These are phyloP conservation scores for Talaromyces sp. DNA, from an alignment of 2,329 filamentous ascomycete species.

Conservation along the genomic window DNA sequence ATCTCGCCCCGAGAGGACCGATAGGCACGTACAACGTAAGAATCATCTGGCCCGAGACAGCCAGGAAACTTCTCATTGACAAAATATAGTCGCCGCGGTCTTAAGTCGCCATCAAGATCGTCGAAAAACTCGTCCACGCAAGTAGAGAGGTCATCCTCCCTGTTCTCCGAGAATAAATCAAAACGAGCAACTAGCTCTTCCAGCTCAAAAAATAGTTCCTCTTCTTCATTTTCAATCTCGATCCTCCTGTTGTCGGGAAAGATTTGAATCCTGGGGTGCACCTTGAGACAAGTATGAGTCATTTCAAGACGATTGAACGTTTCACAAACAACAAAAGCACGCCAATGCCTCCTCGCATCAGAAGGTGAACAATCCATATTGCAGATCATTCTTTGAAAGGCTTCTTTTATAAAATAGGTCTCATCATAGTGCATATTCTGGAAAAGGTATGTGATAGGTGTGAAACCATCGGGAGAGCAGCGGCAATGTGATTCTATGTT, in stretches of 20 bases:
- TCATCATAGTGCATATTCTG: neutral
- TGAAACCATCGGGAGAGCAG: neutral
- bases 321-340: slow-evolving; percentile 1
- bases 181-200: slow-evolving; percentile 2
- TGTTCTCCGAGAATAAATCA: neutral
- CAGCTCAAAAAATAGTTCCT: neutral
- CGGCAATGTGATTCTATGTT: neutral
- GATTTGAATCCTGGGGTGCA: neutral
- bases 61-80: no score
- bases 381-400: neutral
- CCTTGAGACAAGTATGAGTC: slow-evolving; percentile 1
- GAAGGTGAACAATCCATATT: neutral
- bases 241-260: slow-evolving; percentile 8
- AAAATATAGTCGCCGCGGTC: neutral
- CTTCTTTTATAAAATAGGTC: neutral
- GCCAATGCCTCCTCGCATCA: neutral
- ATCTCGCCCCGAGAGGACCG: neutral
- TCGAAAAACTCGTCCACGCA: slow-evolving; percentile 7
- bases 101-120: neutral
- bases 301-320: slow-evolving; percentile 3
- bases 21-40: neutral
- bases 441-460: neutral
- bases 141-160: neutral
- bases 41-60: neutral
- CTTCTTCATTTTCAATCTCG: slow-evolving; percentile 6